phyloP scores from a whole-genome alignment of 352 stramenopile genomes.

The Elongisporangium prolatum region DNA sequence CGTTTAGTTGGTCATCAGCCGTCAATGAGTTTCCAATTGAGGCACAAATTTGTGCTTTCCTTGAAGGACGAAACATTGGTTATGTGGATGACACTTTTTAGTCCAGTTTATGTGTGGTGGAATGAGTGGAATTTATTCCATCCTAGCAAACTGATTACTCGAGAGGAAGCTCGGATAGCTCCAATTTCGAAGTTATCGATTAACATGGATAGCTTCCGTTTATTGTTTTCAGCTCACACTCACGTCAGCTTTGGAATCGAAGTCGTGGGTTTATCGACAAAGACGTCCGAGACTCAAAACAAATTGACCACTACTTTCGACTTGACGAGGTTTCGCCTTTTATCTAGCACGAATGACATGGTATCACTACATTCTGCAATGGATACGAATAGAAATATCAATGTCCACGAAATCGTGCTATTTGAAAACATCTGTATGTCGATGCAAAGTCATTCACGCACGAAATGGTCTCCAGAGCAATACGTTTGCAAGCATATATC shows the following conservation, averaged over 20 bases:
- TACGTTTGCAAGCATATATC: constrained; percentile 42
- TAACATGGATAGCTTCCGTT: constrained; percentile 34
- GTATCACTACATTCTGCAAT: constrained; percentile 23
- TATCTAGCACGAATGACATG: constrained; percentile 28
- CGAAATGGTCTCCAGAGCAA: constrained; percentile 33
- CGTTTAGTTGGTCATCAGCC: constrained; percentile 73
- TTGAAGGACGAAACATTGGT: constrained; percentile 76
- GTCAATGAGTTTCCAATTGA: constrained; percentile 39
- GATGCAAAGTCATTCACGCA: constrained; percentile 48
- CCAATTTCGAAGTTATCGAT: constrained; percentile 62
- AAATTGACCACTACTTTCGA: constrained; percentile 30
- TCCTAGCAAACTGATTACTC: constrained; percentile 46
- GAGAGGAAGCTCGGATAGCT: constrained; percentile 47
- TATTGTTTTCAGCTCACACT: constrained; percentile 59
- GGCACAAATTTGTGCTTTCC: constrained; percentile 41
- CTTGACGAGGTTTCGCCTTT: constrained; percentile 22
- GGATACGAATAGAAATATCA: constrained; percentile 11
- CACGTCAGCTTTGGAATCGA: constrained; percentile 51
- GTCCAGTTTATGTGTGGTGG: constrained; percentile 67
- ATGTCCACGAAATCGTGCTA: constrained; percentile 39
- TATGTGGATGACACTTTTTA: constrained; percentile 74
- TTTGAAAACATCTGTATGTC: constrained; percentile 24
- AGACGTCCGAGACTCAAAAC: constrained; percentile 28
- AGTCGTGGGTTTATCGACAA: constrained; percentile 25
- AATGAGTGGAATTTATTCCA: constrained; percentile 75